These are phyloP conservation scores for Ceratobasidium sp. DNA, from an alignment of 1,284 basidiomycete genomes.

Conservation along the genomic window DNA sequence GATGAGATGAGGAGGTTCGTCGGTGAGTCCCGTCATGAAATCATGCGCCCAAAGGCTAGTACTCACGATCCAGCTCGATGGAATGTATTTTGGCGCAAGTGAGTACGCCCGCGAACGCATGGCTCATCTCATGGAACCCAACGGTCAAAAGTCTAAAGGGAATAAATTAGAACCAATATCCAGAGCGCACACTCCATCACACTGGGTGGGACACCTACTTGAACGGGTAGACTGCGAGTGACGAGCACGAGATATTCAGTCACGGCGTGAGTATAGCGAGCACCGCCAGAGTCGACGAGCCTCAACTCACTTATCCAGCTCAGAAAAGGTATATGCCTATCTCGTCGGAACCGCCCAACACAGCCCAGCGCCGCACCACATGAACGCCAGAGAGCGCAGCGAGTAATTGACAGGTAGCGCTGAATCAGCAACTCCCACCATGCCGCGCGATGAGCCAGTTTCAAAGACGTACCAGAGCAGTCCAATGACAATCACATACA, in stretches of 20 bases:
- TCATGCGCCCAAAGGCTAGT: background rate
- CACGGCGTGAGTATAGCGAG: constrained; percentile 1
- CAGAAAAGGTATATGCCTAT: constrained; percentile 82
- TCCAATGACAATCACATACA: constrained; percentile 78
- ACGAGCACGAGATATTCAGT: constrained; percentile 36
- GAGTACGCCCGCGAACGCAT: constrained; percentile 82
- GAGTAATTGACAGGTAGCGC: background rate
- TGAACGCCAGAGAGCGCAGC: constrained; percentile 28
- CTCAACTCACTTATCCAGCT: constrained; percentile 74
- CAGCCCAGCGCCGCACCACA: background rate
- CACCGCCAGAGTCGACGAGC: constrained; percentile 20
- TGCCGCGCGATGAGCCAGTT: background rate
- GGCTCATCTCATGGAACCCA: constrained; percentile 94
- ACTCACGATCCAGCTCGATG: constrained; percentile 85
- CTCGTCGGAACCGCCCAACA: background rate
- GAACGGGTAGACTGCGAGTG: constrained; percentile 85
- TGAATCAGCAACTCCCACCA: constrained; percentile 12
- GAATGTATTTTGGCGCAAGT: constrained; percentile 94
- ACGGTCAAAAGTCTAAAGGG: constrained; percentile 66
- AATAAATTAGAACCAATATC: background rate
- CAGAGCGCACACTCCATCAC: background rate
- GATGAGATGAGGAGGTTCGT: constrained; percentile 51
- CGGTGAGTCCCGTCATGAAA: background rate
- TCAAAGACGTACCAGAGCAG: constrained; percentile 73
- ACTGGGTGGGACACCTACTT: constrained; percentile 68